Evolutionary conservation across 352 stramenopile species (phyloP).

Genomic region (Peronospora destructor): DNA sequence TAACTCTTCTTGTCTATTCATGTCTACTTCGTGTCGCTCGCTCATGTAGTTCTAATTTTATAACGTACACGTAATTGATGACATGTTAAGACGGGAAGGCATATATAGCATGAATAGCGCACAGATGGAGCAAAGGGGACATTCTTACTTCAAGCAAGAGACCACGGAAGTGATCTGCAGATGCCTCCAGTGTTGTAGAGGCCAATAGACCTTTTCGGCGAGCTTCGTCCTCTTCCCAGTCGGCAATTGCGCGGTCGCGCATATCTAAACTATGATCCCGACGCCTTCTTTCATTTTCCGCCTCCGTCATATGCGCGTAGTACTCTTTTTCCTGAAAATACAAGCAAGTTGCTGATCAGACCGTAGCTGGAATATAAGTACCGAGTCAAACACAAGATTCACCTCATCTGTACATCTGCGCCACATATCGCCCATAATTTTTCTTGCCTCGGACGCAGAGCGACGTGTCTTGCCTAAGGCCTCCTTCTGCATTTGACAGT

Average conservation of each 20-base stretch:
- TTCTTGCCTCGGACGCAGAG: slow-evolving; percentile 63
- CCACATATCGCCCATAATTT: slow-evolving; percentile 82
- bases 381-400: neutral
- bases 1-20: slow-evolving; percentile 32
- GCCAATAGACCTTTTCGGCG: slow-evolving; percentile 51
- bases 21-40: slow-evolving; percentile 66
- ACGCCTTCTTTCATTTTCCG: slow-evolving; percentile 75
- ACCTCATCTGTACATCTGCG: slow-evolving; percentile 73
- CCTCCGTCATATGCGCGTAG: slow-evolving; percentile 63
- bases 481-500: slow-evolving; percentile 74
- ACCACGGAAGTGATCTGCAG: slow-evolving; percentile 53
- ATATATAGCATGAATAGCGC: neutral
- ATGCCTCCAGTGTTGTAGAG: slow-evolving; percentile 47
- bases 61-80: slow-evolving; percentile 1
- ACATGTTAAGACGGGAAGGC: neutral
- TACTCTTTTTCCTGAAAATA: slow-evolving; percentile 61
- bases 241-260: slow-evolving; percentile 57
- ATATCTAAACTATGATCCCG: slow-evolving; percentile 63
- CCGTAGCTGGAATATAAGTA: neutral
- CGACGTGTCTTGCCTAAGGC: slow-evolving; percentile 42
- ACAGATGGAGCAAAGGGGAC: neutral
- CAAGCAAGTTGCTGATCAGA: slow-evolving; percentile 3
- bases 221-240: slow-evolving; percentile 76
- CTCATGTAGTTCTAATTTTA: slow-evolving; percentile 59
- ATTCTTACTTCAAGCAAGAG: slow-evolving; percentile 55